Conservation (phyloP, 257 asterid genomes). For the Solanum rostratum region DNA sequence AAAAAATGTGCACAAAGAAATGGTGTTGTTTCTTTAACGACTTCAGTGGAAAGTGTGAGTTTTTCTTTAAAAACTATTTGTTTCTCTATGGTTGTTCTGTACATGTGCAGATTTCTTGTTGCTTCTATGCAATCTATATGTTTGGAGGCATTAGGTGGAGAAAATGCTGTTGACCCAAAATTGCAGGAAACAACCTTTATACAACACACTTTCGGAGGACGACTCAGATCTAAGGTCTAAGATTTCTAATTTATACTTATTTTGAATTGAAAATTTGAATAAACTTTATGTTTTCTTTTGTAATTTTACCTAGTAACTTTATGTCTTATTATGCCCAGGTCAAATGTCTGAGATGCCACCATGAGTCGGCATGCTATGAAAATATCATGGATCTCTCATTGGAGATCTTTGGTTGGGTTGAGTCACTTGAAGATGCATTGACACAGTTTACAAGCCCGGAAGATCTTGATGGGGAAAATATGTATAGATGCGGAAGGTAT, state of each 20-base stretch:
- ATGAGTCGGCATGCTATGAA: conserved; percentile 62
- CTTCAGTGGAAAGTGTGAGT: background rate
- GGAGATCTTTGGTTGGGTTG: conserved; percentile 77
- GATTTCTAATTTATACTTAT: background rate
- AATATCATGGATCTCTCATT: conserved; percentile 79
- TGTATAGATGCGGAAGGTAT: conserved; percentile 77
- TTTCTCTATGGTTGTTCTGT: background rate
- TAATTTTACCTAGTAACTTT: background rate
- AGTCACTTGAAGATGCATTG: conserved; percentile 73
- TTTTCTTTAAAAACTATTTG: background rate
- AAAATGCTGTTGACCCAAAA: conserved; percentile 47
- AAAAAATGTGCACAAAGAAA: background rate
- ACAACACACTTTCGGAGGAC: conserved; percentile 73
- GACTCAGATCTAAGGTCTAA: conserved; percentile 73
- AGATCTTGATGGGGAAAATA: conserved; percentile 86
- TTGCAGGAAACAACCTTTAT: conserved; percentile 81
- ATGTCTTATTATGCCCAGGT: conserved; percentile 32
- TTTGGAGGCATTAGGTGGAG: conserved; percentile 79
- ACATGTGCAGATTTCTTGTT: conserved; percentile 52
- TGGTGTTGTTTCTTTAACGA: background rate
- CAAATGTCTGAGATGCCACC: conserved; percentile 65
- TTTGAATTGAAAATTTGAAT: background rate
- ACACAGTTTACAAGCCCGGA: conserved; percentile 76
- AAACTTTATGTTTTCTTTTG: background rate
- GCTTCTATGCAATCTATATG: conserved; percentile 91